Evolutionary conservation across 257 asterid species (phyloP), one percentile per base, ranked within the genome.

Genomic region (Solanum lycopersicoides): DNA sequence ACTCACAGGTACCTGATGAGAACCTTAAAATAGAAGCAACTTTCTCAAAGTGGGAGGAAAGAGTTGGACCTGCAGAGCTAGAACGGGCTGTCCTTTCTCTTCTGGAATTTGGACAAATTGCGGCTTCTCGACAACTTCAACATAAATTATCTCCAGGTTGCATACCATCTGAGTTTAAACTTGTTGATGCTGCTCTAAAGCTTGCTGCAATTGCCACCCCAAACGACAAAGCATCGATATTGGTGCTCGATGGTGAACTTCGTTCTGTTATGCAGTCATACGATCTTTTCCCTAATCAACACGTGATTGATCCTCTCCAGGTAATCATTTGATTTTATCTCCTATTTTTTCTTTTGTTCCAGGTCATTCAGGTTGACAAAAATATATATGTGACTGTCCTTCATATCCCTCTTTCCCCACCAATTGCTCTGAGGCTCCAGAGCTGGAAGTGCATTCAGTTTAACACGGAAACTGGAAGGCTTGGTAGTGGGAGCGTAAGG

Each of bases 21-120:
- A 93, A 92, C 90, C 84, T 89, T 76, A 94, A 91, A 90, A 89
- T 94, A 68, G 97, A 93, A 92, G 89, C 97, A 83, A 93, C 97
- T 34, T 88, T 94, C 85, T 93, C 99, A 56, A 95, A 92, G 90
- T 95, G 98, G 98, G 97, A 97, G 93, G 99, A 97, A 92, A 92
- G 98, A 90, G 97, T 96, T 89, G 98, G 94, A 80, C 96, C 97
- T 76, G 95, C 93, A 83, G 99, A 95, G 90, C 92, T 96, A 47
- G 97, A 97, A 89, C 92, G 93, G 87, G 99, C 99, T n/a, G 95
- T 97, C 90, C 98, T 97, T 88, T 95, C 99, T 32, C 90, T 97
- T 88, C 91, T 97, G 93, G 99, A 97, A 90, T 96, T 95, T 89
- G 99, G 99, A 86, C 99, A 95, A 91, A 89, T 90, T 88, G 86